Conservation (phyloP, 139 green algal genomes). For the Haematococcus lacustris region DNA sequence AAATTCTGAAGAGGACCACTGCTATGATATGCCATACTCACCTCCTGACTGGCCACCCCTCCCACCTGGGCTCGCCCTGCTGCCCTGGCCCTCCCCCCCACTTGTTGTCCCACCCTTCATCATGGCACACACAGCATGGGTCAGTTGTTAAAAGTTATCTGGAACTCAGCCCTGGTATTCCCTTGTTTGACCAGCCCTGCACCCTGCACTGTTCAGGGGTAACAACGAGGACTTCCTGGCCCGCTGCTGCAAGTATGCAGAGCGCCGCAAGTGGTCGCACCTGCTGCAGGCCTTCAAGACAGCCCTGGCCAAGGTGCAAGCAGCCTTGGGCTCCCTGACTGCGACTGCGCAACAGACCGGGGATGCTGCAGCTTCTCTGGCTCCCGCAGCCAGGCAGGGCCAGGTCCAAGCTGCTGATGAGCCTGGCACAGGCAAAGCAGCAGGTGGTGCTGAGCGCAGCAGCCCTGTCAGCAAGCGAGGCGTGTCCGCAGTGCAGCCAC, state of each 20-base stretch:
- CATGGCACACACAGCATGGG: not conserved
- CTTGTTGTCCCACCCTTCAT: not conserved
- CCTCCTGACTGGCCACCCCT: not conserved
- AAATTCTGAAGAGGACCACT: too few species aligned
- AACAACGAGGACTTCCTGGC: constrained; percentile 82
- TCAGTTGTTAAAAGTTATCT: not conserved
- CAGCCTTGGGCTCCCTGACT: not conserved
- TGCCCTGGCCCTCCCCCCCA: not conserved
- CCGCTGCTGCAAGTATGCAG: constrained; percentile 56
- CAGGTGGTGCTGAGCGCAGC: not conserved
- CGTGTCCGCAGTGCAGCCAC: not conserved
- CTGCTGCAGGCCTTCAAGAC: constrained; percentile 78
- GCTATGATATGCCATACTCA: not conserved
- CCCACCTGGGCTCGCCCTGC: not conserved
- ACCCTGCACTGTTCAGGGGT: constrained; percentile 32
- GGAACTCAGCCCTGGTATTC: not conserved
- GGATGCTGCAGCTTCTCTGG: not conserved
- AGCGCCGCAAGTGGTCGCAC: constrained; percentile 76
- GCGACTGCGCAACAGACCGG: not conserved
- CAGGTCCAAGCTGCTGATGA: not conserved
- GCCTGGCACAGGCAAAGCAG: not conserved
- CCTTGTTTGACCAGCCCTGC: not conserved
- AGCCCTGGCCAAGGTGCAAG: constrained; percentile 25
- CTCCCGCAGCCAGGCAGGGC: not conserved
- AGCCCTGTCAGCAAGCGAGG: not conserved